Evolutionary conservation across 352 stramenopile genomes (phyloP), one percentile per base, ranked within the genome.

Genomic region (Proteromonas lacertae): DNA sequence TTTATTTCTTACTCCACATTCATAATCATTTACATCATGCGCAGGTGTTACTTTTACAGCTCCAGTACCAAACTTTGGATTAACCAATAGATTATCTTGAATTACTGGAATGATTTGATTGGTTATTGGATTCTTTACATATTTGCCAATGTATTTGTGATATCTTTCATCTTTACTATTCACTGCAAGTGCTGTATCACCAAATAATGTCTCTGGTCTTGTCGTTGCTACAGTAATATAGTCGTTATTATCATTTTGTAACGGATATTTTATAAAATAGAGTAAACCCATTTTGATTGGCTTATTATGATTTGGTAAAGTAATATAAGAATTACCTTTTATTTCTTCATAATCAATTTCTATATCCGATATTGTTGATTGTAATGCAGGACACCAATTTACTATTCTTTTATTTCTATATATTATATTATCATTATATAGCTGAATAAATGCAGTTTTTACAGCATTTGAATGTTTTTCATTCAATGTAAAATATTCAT

Each of bases 11-110:
- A 90, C 84, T 21, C 79, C 84, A 44, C 90, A 88, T 36, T 84
- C 80, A 57, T 93, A 96, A 63, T 99, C 87, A 47, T 97, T 96
- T 1, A 76, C 67, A 53, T 99, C 86, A 57, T 99, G 87, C 0
- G 76, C 80, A 4, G 87, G 87, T 19, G 87, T 97, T 51, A 99
- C 91, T 57, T 99, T 99, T 4, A 99, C 69, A 1, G 78, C 86
- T 34, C 82, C 83, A 2, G 81, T 95, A 45, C 81, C 67, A 49
- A 81, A 77, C 40, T 70, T 67, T 43, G 62, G 59, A 40, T 78
- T 60, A 12, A 96, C 69, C 45, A 90, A 92, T 26, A 90, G 62
- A 40, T 86, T 58, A 13, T 67, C 58, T 36, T 93, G 70, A 29
- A 87, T 63, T 14, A 60, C 62, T 12, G 29, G 36, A 28, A 36